Conservation (phyloP, 805 yeast species). For the Kodamaea kakaduensis region DNA sequence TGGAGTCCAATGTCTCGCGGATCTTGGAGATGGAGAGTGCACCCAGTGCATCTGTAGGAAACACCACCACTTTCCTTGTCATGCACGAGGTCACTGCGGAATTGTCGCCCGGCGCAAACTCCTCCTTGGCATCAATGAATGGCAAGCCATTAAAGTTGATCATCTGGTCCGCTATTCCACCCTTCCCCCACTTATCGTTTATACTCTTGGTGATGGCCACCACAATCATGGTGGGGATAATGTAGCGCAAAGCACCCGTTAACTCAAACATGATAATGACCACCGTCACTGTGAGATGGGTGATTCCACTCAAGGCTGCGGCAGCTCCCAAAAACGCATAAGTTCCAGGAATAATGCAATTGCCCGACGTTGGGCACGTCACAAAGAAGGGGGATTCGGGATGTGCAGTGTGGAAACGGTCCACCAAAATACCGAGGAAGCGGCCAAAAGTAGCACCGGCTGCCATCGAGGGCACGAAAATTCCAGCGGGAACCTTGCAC, state of each 20-base stretch:
- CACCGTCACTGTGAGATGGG: slow-evolving; percentile 87
- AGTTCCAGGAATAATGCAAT: slow-evolving; percentile 86
- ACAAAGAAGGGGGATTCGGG: slow-evolving; percentile 33
- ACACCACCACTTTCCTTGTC: slow-evolving; percentile 40
- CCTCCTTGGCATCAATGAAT: slow-evolving; percentile 67
- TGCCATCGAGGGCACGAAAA: slow-evolving; percentile 95
- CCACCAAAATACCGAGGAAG: slow-evolving; percentile 72
- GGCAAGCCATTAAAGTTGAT: slow-evolving; percentile 87
- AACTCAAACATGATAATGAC: slow-evolving; percentile 81
- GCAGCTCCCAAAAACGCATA: slow-evolving; percentile 97
- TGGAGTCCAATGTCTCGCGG: slow-evolving; percentile 27
- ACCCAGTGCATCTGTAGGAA: slow-evolving; percentile 32
- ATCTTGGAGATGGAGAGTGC: slow-evolving; percentile 31
- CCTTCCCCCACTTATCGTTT: slow-evolving; percentile 69
- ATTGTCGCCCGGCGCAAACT: slow-evolving; percentile 50
- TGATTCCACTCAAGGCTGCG: slow-evolving; percentile 90
- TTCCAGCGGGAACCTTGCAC: slow-evolving; percentile 94
- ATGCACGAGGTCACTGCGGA: slow-evolving; percentile 55
- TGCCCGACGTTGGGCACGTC: slow-evolving; percentile 27
- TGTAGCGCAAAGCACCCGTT: slow-evolving; percentile 90
- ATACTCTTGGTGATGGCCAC: slow-evolving; percentile 83
- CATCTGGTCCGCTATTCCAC: slow-evolving; percentile 96
- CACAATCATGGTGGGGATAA: slow-evolving; percentile 94
- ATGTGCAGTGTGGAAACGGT: slow-evolving; percentile 31
- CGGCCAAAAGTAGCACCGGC: slow-evolving; percentile 95